Conservation (phyloP, 805 yeast genomes). For the Candida tallmaniae region DNA sequence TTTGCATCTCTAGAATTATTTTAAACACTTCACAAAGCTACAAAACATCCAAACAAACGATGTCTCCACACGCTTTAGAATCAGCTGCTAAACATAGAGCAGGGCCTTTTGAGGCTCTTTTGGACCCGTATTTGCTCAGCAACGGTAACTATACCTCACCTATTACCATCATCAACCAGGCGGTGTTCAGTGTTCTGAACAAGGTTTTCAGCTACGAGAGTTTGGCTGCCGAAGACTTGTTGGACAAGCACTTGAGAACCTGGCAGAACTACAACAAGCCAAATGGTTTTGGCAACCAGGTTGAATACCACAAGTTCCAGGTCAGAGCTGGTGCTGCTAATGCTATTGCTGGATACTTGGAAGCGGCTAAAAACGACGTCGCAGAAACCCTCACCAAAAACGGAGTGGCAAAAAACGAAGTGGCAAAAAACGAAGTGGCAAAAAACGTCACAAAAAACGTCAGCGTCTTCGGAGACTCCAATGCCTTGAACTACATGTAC, state of each 20-base stretch:
- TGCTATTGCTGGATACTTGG: constrained; percentile 68
- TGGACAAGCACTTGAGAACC: constrained; percentile 53
- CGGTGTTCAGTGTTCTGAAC: constrained; percentile 47
- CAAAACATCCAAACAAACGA: too few species aligned
- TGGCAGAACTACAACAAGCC: constrained; percentile 55
- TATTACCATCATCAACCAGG: constrained; percentile 48
- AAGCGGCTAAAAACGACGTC: constrained; percentile 17
- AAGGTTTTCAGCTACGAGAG: constrained; percentile 69
- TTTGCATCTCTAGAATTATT: not conserved
- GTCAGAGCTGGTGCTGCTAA: constrained; percentile 82
- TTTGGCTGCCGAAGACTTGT: constrained; percentile 53
- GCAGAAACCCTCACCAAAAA: too few species aligned
- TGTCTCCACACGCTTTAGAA: constrained; percentile 15
- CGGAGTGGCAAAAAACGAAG: constrained; percentile 17
- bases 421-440: constrained; percentile 9
- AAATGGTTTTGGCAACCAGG: constrained; percentile 55
- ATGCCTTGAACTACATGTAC: constrained; percentile 64
- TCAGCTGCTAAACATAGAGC: not conserved
- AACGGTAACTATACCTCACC: constrained; percentile 53
- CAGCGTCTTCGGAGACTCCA: constrained; percentile 58
- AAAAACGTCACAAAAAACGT: too few species aligned
- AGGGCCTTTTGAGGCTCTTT: constrained; percentile 57
- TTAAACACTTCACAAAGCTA: too few species aligned
- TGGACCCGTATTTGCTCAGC: constrained; percentile 49
- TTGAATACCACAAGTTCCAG: constrained; percentile 58